These are phyloP conservation scores for Aspergillus sclerotioniger DNA, from an alignment of 495 filamentous ascomycete genomes.

Conservation along the genomic window DNA sequence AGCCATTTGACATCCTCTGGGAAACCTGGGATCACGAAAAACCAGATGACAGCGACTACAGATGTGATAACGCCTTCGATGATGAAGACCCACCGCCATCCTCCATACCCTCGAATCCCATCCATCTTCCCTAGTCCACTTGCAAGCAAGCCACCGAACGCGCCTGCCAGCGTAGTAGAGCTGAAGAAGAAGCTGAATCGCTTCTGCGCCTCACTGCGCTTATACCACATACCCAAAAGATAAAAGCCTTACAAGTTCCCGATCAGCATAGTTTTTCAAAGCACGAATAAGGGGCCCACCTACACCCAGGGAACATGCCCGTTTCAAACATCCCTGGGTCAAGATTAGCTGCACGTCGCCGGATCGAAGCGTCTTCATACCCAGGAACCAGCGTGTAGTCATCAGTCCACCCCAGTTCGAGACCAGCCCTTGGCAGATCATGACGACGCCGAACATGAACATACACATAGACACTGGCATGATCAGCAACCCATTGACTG, in stretches of 20 bases:
- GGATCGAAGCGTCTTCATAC: neutral
- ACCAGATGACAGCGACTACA: constrained; percentile 67
- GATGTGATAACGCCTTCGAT: constrained; percentile 74
- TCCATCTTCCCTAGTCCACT: constrained; percentile 78
- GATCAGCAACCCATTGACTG: neutral
- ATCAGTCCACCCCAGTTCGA: constrained; percentile 76
- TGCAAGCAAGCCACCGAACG: constrained; percentile 82
- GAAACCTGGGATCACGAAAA: constrained; percentile 81
- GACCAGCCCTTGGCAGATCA: constrained; percentile 76
- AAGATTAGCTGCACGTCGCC: neutral
- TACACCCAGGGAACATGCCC: constrained; percentile 79
- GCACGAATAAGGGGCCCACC: constrained; percentile 10
- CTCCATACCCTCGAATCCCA: constrained; percentile 62
- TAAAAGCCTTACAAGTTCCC: constrained; percentile 59
- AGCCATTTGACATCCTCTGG: constrained; percentile 60
- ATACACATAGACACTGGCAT: constrained; percentile 66
- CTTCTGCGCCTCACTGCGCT: constrained; percentile 79
- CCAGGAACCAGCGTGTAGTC: constrained; percentile 78
- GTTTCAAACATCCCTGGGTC: constrained; percentile 72
- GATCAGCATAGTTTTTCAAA: constrained; percentile 7
- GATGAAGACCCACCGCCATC: constrained; percentile 84
- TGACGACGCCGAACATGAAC: constrained; percentile 77
- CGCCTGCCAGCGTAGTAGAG: constrained; percentile 77
- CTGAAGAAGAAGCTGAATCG: constrained; percentile 89
- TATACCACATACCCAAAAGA: constrained; percentile 86